Conservation (phyloP, 345 rosid species). For the Ricinus communis region DNA sequence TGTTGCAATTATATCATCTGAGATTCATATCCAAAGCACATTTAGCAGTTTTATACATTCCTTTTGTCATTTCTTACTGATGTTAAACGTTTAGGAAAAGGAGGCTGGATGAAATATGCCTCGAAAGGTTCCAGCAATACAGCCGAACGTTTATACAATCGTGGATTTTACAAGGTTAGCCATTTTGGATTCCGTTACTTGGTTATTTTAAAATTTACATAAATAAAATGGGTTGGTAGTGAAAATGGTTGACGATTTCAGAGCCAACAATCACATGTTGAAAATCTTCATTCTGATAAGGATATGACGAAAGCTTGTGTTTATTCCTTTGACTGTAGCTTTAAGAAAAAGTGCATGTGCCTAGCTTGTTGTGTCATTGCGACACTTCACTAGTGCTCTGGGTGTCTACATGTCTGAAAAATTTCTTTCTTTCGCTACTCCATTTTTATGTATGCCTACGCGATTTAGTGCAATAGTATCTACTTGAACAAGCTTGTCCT, state of each 20-base stretch:
- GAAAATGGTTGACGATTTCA: neutral
- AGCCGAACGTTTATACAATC: constrained; percentile 82
- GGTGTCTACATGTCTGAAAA: neutral
- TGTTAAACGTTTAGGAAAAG: constrained; percentile 47
- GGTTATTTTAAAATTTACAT: neutral
- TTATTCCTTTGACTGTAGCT: neutral
- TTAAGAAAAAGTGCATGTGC: neutral
- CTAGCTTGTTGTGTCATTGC: neutral
- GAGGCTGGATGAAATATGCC: constrained; percentile 91
- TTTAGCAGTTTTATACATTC: neutral
- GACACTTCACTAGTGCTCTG: neutral
- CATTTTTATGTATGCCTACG: too few species aligned
- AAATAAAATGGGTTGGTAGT: neutral
- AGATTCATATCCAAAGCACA: neutral
- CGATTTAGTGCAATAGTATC: neutral
- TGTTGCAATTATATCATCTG: neutral
- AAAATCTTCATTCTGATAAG: neutral
- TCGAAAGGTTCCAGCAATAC: constrained; percentile 86
- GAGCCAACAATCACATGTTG: neutral
- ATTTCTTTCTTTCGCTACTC: neutral
- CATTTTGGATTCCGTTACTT: neutral
- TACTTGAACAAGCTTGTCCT: neutral
- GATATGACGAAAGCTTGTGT: neutral
- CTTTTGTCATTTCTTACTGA: too few species aligned
- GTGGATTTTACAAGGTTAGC: constrained; percentile 86